Conservation (phyloP, 768 basidiomycete genomes). For the Leucosporidium scottii region DNA sequence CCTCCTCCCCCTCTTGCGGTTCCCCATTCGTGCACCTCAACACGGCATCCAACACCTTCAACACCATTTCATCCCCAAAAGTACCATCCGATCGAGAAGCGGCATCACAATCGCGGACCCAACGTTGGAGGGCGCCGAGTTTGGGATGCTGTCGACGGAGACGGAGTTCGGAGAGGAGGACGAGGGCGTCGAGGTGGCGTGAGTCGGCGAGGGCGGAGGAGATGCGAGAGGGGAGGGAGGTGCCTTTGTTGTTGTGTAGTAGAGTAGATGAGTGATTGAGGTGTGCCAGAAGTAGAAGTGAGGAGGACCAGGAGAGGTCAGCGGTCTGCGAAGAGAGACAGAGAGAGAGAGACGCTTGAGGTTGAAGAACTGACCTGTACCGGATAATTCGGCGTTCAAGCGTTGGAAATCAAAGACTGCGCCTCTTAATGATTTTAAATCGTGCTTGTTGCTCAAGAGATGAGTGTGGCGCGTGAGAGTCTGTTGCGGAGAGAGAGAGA, state of each 20-base stretch:
- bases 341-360: not conserved
- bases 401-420: conserved; percentile 30
- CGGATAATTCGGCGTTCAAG: not conserved
- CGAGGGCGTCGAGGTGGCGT: conserved; percentile 49
- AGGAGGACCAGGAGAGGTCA: not conserved
- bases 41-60: conserved; percentile 52
- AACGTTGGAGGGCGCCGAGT: conserved; percentile 53
- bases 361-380: conserved; percentile 6
- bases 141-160: conserved; percentile 49
- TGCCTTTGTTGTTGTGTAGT: conserved; percentile 4
- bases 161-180: conserved; percentile 53
- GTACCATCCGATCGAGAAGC: conserved; percentile 46
- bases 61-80: conserved; percentile 46
- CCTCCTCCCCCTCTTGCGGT: conserved; percentile 10
- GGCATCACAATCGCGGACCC: conserved; percentile 57
- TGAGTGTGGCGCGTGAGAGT: conserved; percentile 14
- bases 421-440: conserved; percentile 16
- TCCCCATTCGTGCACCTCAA: conserved; percentile 45
- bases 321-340: no score
- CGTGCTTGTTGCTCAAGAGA: conserved; percentile 3
- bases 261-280: not conserved
- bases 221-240: conserved; percentile 26
- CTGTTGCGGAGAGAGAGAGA: not conserved
- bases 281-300: not conserved
- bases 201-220: conserved; percentile 47